These are phyloP conservation scores for Geosmithia morbida DNA, from an alignment of 2,329 filamentous ascomycete species.

Conservation along the genomic window DNA sequence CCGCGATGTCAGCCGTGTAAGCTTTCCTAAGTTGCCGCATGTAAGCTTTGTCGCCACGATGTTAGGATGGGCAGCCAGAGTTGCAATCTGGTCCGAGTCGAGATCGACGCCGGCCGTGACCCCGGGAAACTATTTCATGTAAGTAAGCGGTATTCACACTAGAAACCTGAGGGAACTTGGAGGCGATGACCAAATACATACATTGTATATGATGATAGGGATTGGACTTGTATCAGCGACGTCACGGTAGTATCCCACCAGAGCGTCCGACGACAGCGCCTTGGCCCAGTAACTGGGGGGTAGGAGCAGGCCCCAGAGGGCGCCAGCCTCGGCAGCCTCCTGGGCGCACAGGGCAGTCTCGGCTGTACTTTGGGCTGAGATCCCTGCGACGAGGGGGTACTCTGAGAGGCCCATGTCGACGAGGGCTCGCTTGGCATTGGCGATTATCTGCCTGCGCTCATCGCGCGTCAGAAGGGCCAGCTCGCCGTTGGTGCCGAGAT, in stretches of 20 bases:
- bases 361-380: constrained; percentile 34
- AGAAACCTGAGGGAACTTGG: not conserved
- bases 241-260: constrained; percentile 51
- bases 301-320: constrained; percentile 59
- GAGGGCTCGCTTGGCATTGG: constrained; percentile 20
- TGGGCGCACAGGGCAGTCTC: constrained; percentile 53
- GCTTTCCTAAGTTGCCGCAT: constrained; percentile 54
- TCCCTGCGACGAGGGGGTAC: constrained; percentile 28
- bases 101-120: constrained; percentile 51
- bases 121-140: constrained; percentile 33
- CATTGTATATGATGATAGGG: constrained; percentile 54
- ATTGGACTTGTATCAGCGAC: constrained; percentile 48
- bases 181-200: not conserved
- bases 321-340: constrained; percentile 52
- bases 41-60: constrained; percentile 56
- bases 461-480: constrained; percentile 22
- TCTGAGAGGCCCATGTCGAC: constrained; percentile 15
- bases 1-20: constrained; percentile 39
- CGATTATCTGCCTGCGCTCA: constrained; percentile 25
- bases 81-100: constrained; percentile 45
- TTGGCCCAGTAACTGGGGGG: constrained; percentile 60
- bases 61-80: constrained; percentile 45
- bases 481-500: constrained; percentile 31
- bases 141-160: not conserved
- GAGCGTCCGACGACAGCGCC: constrained; percentile 30